These are phyloP conservation scores for Rhizoclosmatium sp. DNA, from an alignment of 192 early-diverging fungal species.

Conservation along the genomic window DNA sequence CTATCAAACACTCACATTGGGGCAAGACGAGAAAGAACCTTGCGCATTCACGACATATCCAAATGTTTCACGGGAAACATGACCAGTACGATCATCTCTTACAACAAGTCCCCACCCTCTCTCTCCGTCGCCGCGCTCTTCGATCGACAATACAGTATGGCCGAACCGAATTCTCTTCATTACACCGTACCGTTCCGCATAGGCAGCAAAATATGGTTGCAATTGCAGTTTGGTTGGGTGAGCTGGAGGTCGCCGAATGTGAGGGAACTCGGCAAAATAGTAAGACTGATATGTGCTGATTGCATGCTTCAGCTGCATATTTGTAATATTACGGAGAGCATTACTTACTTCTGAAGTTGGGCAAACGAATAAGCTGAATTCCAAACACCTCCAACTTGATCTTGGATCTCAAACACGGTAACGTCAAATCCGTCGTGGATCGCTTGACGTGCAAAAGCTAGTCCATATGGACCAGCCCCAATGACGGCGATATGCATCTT, in stretches of 20 bases:
- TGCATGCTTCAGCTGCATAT: too few species aligned
- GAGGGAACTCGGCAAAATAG: constrained; percentile 6
- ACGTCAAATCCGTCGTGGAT: constrained; percentile 4
- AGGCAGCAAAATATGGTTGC: neutral
- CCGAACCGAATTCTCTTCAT: neutral
- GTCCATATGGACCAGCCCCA: neutral
- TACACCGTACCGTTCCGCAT: neutral
- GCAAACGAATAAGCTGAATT: constrained; percentile 2
- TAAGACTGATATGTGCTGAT: neutral
- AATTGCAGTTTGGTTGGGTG: neutral
- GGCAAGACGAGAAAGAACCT: neutral
- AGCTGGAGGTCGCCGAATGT: neutral
- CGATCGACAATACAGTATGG: neutral
- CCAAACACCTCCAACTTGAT: constrained; percentile 4
- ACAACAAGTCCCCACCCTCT: neutral
- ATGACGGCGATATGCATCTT: neutral
- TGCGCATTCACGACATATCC: constrained; percentile 18
- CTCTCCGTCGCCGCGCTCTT: neutral
- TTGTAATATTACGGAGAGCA: too few species aligned
- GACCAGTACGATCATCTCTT: neutral
- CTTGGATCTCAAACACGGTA: constrained; percentile 2
- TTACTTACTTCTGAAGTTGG: neutral
- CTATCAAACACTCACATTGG: neutral
- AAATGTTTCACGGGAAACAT: neutral
- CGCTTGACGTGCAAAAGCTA: neutral